Conservation (phyloP, 1,284 basidiomycete species). For the Xerocomus cyaneibrunnescens region DNA sequence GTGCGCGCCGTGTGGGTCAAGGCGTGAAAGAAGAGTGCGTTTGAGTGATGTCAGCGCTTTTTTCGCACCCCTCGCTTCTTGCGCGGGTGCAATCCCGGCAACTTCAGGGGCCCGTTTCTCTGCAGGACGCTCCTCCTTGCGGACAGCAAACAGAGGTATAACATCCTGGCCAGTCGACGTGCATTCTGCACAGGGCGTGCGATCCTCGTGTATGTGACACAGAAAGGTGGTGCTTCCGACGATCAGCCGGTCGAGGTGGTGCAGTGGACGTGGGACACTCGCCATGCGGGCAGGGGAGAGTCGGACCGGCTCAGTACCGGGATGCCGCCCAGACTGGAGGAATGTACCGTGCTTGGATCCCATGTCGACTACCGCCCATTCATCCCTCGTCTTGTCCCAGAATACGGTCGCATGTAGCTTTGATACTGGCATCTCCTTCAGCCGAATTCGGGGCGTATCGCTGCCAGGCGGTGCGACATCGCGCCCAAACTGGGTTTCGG, state of each 20-base stretch:
- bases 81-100: slow-evolving; percentile 20
- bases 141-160: slow-evolving; percentile 56
- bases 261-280: slow-evolving; percentile 61
- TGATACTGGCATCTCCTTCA: slow-evolving; percentile 80
- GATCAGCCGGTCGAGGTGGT: slow-evolving; percentile 61
- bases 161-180: slow-evolving; percentile 48
- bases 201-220: slow-evolving; percentile 63
- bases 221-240: slow-evolving; percentile 68
- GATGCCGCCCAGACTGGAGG: slow-evolving; percentile 37
- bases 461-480: slow-evolving; percentile 52
- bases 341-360: slow-evolving; percentile 80
- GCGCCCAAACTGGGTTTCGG: slow-evolving; percentile 68
- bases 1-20: slow-evolving; percentile 26
- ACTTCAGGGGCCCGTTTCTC: slow-evolving; percentile 37
- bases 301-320: slow-evolving; percentile 35
- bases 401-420: slow-evolving; percentile 74
- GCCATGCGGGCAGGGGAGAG: slow-evolving; percentile 63
- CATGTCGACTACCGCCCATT: slow-evolving; percentile 78
- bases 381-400: slow-evolving; percentile 56
- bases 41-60: slow-evolving; percentile 62
- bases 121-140: slow-evolving; percentile 32
- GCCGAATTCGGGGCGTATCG: slow-evolving; percentile 58
- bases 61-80: slow-evolving; percentile 47
- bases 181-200: slow-evolving; percentile 62
- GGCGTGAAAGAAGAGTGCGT: slow-evolving; percentile 55